These are phyloP conservation scores for Ceratobasidium papillatum DNA, from an alignment of 1,284 basidiomycete genomes.

Conservation along the genomic window DNA sequence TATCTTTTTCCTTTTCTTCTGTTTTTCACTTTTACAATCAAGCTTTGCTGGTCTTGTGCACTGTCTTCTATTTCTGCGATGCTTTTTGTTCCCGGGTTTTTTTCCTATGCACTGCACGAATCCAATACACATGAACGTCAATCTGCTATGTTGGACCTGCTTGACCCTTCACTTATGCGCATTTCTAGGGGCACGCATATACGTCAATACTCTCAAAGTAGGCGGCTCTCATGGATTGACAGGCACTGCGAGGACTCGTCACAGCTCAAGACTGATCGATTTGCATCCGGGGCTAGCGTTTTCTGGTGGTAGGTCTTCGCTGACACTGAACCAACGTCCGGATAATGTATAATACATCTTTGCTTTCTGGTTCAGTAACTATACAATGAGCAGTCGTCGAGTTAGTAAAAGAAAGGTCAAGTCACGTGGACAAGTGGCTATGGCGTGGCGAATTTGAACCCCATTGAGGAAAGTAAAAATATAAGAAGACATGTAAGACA, in stretches of 20 bases:
- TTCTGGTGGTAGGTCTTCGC: too few species aligned
- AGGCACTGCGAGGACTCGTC: too few species aligned
- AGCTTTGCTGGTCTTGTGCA: conserved; percentile 25
- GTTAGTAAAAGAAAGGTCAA: not conserved
- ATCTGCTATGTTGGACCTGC: not conserved
- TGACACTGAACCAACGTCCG: too few species aligned
- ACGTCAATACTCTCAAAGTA: too few species aligned
- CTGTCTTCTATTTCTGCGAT: not conserved
- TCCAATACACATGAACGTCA: conserved; percentile 23
- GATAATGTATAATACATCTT: too few species aligned
- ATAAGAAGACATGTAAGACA: not conserved
- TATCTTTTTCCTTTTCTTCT: not conserved
- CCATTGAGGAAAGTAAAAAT: not conserved
- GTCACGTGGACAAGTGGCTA: not conserved
- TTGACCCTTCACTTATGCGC: too few species aligned
- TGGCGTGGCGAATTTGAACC: not conserved
- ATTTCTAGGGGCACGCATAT: too few species aligned
- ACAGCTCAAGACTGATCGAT: too few species aligned
- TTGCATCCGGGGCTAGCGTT: too few species aligned
- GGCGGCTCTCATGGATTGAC: too few species aligned
- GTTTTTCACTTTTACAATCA: not conserved
- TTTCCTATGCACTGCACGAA: conserved; percentile 13
- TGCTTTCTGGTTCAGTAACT: not conserved
- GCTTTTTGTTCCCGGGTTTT: not conserved
- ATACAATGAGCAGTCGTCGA: not conserved